Base-by-base conservation (phyloP, 495 filamentous ascomycete species). In the Pyronema omphalodes region DNA sequence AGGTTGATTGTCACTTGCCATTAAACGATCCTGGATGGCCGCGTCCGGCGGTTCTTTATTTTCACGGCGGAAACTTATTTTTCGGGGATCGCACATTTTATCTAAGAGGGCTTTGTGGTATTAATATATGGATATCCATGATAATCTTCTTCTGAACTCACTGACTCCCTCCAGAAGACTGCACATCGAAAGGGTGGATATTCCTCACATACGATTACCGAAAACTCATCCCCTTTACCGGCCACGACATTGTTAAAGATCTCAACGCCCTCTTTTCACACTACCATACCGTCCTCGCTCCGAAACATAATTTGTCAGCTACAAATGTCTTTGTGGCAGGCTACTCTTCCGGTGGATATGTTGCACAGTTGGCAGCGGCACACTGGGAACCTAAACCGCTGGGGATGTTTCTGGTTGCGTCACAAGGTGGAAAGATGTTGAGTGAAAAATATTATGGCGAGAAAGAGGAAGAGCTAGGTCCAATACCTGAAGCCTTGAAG, bases 161-260 rank as follows among this genome's bases (percentile, higher is more conserved):
- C 47, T 50, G 17, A 50, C 9, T n/a, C 9, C 19, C 19, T 11
- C 8, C 18, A 50, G 47, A 50, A 7, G 47, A 50, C 18, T 34
- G 19, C 19, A 12, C 19, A 4, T 11, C 8, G 12, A 46, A 40
- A 29, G 45, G 54, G 17, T 61, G 59, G 59, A 15, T 40, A 12
- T 61, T 61, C 43, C 37, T 61, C 43, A 53, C 59, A 3, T 54
- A 57, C 7, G 59, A 61, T 51, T 61, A 61, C 49, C 59, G 59
- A 12, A 57, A 59, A 33, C 59, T 62, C 11, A 18, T 60, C 0
- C 58, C 59, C 1, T 60, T 36, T 40, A 62, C 54, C 1, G 59
- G 59, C 12, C 17, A 52, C 12, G 58, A 62, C 41, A 57, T 62
- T 1, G 51, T 62, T 5, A n/a, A 37, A 37, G 59, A 62, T 8